A percentile compares a stretch with the other conserved stretches of the same genome.
These are phyloP conservation scores for Yamadazyma takamatsuzukensis DNA, from an alignment of 805 yeast genomes.

Conservation along the genomic window DNA sequence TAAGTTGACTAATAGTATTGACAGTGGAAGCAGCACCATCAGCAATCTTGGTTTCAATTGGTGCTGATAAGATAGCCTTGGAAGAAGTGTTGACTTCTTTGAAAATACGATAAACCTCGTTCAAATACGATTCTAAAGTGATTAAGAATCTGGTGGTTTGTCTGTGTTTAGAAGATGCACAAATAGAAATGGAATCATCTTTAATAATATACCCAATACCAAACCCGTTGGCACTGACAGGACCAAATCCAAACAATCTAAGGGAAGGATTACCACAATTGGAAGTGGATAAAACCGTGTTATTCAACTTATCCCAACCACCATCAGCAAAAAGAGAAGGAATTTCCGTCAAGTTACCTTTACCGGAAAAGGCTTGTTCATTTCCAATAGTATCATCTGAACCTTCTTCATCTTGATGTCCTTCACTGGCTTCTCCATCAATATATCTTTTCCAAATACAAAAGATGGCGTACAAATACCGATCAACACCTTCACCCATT, in stretches of 20 bases:
- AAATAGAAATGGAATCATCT: slow-evolving; percentile 49
- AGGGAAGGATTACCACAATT: slow-evolving; percentile 62
- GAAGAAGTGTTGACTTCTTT: slow-evolving; percentile 19
- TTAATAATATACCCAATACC: slow-evolving; percentile 55
- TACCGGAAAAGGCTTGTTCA: slow-evolving; percentile 26
- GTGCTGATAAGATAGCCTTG: slow-evolving; percentile 17
- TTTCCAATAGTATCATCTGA: slow-evolving; percentile 17
- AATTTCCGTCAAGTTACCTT: slow-evolving; percentile 34
- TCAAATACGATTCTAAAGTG: slow-evolving; percentile 48
- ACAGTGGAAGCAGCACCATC: slow-evolving; percentile 3
- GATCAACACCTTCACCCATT: slow-evolving; percentile 83
- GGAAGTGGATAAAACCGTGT: slow-evolving; percentile 66
- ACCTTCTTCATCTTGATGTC: slow-evolving; percentile 18
- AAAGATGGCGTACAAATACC: slow-evolving; percentile 83
- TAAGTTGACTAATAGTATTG: not conserved
- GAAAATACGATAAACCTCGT: slow-evolving; percentile 39
- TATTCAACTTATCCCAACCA: slow-evolving; percentile 85
- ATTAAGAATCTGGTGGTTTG: slow-evolving; percentile 55
- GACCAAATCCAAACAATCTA: slow-evolving; percentile 57
- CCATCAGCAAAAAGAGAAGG: slow-evolving; percentile 80
- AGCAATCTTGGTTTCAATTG: slow-evolving; percentile 28
- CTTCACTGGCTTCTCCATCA: slow-evolving; percentile 18
- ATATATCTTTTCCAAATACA: slow-evolving; percentile 79
- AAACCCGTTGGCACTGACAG: slow-evolving; percentile 55
- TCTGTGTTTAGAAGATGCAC: slow-evolving; percentile 58